Conservation (phyloP, 148 eudicot genomes). For the Rhododendron molle region DNA sequence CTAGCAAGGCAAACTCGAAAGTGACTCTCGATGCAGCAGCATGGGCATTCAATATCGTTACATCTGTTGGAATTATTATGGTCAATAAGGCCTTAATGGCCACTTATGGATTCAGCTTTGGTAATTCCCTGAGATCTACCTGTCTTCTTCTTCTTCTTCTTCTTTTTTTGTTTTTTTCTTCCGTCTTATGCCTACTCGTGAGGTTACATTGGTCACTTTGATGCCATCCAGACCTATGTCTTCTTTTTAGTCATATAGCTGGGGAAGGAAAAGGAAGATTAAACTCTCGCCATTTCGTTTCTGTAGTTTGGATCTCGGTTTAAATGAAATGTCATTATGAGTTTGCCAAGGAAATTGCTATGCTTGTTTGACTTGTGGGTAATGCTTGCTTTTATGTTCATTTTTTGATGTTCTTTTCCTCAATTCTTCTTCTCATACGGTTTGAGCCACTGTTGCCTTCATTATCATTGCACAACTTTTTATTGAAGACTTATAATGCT, state of each 20-base stretch:
- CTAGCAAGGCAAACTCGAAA: constrained; percentile 70
- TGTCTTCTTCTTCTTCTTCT: not conserved
- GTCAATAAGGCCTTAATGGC: constrained; percentile 87
- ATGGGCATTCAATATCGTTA: constrained; percentile 85
- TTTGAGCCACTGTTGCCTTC: not conserved
- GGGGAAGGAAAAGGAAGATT: not conserved
- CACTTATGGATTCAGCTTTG: constrained; percentile 72
- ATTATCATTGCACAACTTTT: not conserved
- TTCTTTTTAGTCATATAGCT: not conserved
- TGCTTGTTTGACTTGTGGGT: not conserved
- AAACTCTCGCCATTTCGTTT: not conserved
- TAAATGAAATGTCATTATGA: not conserved
- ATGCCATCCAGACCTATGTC: not conserved
- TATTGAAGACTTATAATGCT: not conserved
- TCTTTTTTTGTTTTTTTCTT: not conserved
- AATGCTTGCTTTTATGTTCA: not conserved
- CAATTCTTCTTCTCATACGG: not conserved
- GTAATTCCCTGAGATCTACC: constrained; percentile 26
- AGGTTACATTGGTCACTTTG: not conserved
- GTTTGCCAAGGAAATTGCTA: not conserved
- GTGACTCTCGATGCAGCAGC: constrained; percentile 68
- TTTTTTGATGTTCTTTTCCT: not conserved
- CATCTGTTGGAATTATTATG: constrained; percentile 79
- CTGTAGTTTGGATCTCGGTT: not conserved
- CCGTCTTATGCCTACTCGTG: not conserved